Conservation (phyloP, 768 basidiomycete species). For the Postia placenta region DNA sequence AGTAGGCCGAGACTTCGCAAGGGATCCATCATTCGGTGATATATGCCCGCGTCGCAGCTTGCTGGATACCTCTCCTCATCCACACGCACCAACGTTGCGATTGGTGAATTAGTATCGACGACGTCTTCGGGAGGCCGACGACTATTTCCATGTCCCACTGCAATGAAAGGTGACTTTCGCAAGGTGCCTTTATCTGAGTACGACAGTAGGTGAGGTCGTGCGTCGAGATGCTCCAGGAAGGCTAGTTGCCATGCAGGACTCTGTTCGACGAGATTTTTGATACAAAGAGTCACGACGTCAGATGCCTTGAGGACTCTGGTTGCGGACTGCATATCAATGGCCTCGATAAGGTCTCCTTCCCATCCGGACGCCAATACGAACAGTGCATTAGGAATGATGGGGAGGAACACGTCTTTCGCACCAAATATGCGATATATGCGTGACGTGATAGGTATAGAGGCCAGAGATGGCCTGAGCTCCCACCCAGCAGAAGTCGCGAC, state of each 20-base stretch:
- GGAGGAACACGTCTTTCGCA: too few species aligned
- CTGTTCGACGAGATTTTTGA: constrained; percentile 1
- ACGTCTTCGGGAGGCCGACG: not conserved
- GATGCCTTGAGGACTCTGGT: not conserved
- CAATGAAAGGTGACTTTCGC: not conserved
- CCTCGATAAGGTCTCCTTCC: not conserved
- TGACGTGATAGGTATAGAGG: too few species aligned
- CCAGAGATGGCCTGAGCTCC: too few species aligned
- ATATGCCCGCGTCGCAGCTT: not conserved
- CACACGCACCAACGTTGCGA: not conserved
- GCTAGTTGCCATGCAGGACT: not conserved
- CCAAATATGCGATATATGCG: too few species aligned
- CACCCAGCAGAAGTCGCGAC: too few species aligned
- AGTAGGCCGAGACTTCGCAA: constrained; percentile 2
- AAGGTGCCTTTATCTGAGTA: not conserved
- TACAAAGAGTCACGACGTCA: not conserved
- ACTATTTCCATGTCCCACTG: constrained; percentile 1
- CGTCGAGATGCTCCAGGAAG: not conserved
- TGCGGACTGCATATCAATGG: not conserved
- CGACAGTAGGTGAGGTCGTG: not conserved
- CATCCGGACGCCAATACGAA: constrained; percentile 1
- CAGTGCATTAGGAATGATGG: too few species aligned
- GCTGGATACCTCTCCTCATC: not conserved
- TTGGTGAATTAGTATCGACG: not conserved
- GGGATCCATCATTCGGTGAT: not conserved